Evolutionary conservation across 306 rosid species (phyloP).

Genomic region (Sindora glabra): DNA sequence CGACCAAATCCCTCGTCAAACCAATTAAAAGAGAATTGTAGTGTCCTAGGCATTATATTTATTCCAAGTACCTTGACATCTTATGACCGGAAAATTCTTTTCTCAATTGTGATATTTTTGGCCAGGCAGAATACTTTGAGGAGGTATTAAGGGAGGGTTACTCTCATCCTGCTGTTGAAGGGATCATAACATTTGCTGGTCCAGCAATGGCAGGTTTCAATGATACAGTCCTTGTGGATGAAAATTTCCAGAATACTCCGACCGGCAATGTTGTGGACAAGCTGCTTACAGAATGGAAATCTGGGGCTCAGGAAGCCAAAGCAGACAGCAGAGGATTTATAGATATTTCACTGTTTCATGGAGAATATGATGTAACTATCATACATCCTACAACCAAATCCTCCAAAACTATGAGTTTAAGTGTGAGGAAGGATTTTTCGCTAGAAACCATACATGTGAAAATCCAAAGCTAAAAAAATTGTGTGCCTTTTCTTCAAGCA

Average conservation of each 20-base stretch:
- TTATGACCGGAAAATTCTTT: not conserved
- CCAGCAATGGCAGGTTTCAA: slow-evolving; percentile 59
- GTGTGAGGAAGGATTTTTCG: slow-evolving; percentile 32
- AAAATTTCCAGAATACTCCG: slow-evolving; percentile 48
- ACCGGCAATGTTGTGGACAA: slow-evolving; percentile 72
- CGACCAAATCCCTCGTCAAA: too few species aligned
- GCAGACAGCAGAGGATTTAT: slow-evolving; percentile 46
- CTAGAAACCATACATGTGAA: slow-evolving; percentile 26
- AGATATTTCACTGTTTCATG: slow-evolving; percentile 53
- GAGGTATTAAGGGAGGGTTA: slow-evolving; percentile 60
- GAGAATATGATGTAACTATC: slow-evolving; percentile 61
- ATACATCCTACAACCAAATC: slow-evolving; percentile 32
- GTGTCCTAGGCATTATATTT: not conserved
- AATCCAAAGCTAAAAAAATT: slow-evolving; percentile 20
- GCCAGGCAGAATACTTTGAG: slow-evolving; percentile 59
- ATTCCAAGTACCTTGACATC: not conserved
- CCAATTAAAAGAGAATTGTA: too few species aligned
- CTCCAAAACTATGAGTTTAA: slow-evolving; percentile 31
- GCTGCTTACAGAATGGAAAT: slow-evolving; percentile 59
- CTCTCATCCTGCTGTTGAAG: slow-evolving; percentile 64
- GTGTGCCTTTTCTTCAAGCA: not conserved
- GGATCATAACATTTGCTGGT: slow-evolving; percentile 72
- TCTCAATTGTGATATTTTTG: not conserved
- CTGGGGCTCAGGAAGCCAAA: slow-evolving; percentile 16
- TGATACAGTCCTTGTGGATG: slow-evolving; percentile 34